These are phyloP conservation scores for Aspergillus tanneri DNA, from an alignment of 2,329 filamentous ascomycete species.

Conservation along the genomic window DNA sequence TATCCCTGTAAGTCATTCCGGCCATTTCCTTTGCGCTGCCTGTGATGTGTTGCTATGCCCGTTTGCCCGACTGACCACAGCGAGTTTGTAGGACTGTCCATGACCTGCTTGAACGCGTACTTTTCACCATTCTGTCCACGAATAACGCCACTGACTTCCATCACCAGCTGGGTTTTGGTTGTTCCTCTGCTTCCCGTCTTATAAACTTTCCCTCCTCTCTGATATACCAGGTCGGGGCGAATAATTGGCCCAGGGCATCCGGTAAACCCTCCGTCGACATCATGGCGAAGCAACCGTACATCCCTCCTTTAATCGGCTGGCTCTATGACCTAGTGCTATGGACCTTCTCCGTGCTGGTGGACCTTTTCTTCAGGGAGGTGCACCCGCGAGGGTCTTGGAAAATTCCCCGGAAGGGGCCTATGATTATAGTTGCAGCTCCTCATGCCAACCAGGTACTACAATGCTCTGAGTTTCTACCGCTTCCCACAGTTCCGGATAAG, in stretches of 20 bases:
- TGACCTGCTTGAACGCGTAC: background rate
- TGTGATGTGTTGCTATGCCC: too few species aligned
- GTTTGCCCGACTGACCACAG: background rate
- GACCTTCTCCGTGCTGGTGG: slow-evolving; percentile 67
- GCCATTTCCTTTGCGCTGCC: too few species aligned
- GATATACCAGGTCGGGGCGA: background rate
- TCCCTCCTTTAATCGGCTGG: slow-evolving; percentile 50
- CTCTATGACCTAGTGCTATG: slow-evolving; percentile 52
- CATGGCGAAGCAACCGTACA: slow-evolving; percentile 40
- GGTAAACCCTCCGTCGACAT: slow-evolving; percentile 8
- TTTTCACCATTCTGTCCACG: background rate
- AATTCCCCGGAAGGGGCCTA: slow-evolving; percentile 80
- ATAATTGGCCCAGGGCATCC: background rate
- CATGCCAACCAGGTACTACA: slow-evolving; percentile 92
- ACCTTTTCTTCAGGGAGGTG: slow-evolving; percentile 97
- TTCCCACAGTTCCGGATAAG: background rate
- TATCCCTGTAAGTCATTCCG: too few species aligned
- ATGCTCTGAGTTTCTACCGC: background rate
- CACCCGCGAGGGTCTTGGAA: slow-evolving; percentile 95
- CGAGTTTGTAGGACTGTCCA: background rate
- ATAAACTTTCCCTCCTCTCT: background rate
- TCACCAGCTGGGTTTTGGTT: background rate
- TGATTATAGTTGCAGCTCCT: slow-evolving; percentile 93
- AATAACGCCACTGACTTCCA: background rate
- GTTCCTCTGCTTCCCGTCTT: background rate